Evolutionary conservation across 2,329 filamentous ascomycete genomes (phyloP).

Genomic region (Xylariales sp.): DNA sequence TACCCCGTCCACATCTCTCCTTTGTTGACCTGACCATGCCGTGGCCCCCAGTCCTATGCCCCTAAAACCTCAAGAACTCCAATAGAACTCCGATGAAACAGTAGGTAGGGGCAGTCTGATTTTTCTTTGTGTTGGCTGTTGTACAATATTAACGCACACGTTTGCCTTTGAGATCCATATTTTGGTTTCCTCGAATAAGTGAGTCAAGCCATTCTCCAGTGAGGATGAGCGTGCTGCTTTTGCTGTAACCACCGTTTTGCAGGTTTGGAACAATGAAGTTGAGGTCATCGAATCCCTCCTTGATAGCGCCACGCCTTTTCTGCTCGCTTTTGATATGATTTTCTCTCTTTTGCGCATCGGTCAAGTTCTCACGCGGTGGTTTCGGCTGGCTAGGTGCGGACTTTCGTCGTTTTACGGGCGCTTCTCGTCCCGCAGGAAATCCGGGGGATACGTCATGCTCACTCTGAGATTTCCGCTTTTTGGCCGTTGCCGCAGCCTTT

Average conservation of each 20-base stretch:
- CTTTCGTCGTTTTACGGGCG: constrained; percentile 61
- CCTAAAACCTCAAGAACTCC: not conserved
- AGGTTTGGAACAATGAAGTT: constrained; percentile 80
- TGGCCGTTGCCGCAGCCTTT: constrained; percentile 54
- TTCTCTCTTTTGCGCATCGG: constrained; percentile 86
- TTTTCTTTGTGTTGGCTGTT: not conserved
- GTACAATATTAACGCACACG: constrained; percentile 3
- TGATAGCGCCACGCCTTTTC: constrained; percentile 74
- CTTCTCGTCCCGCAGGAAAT: constrained; percentile 53
- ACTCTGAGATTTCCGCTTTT: constrained; percentile 61
- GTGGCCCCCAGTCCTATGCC: constrained; percentile 11
- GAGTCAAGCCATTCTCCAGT: constrained; percentile 83
- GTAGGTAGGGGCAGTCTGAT: constrained; percentile 8
- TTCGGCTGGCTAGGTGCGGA: constrained; percentile 64
- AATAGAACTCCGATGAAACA: constrained; percentile 25
- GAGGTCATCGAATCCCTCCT: constrained; percentile 85
- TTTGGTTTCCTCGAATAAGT: constrained; percentile 74
- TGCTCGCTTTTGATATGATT: constrained; percentile 72
- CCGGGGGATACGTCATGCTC: constrained; percentile 50
- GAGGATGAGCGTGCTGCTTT: constrained; percentile 81
- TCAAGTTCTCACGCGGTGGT: constrained; percentile 75
- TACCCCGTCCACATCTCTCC: constrained; percentile 7
- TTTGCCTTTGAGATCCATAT: constrained; percentile 55
- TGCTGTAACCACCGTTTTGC: constrained; percentile 80
- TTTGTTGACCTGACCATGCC: constrained; percentile 10